phyloP scores from a whole-genome alignment of 495 filamentous ascomycete species.

The Xylaria scruposa region DNA sequence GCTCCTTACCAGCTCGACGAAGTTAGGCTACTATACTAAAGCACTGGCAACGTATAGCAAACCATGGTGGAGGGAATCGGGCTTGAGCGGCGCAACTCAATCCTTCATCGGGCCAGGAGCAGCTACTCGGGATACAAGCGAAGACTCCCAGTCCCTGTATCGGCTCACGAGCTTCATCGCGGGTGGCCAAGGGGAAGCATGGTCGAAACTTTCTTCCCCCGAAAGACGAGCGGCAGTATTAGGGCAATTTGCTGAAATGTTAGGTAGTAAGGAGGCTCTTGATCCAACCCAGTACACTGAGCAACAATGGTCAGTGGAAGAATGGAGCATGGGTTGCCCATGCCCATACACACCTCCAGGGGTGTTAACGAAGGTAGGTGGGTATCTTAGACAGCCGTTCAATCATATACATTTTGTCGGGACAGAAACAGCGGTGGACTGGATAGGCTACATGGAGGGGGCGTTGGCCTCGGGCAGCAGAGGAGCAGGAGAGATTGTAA shows the following conservation, averaged over 20 bases:
- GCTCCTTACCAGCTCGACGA: constrained; percentile 27
- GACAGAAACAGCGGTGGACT: constrained; percentile 49
- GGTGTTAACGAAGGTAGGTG: constrained; percentile 35
- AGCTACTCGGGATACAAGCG: constrained; percentile 50
- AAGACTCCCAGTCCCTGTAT: constrained; percentile 38
- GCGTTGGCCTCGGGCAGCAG: constrained; percentile 46
- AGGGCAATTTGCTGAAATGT: constrained; percentile 20
- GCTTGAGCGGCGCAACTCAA: constrained; percentile 45
- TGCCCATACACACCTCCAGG: constrained; percentile 39
- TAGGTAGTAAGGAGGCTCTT: constrained; percentile 9
- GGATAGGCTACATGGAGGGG: constrained; percentile 59
- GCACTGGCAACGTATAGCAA: constrained; percentile 43
- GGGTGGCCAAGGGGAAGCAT: constrained; percentile 41
- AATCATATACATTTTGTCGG: constrained; percentile 53
- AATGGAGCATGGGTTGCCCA: constrained; percentile 32
- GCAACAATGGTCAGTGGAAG: constrained; percentile 31
- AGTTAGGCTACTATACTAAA: constrained; percentile 48
- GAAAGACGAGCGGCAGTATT: constrained; percentile 21
- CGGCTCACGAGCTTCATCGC: constrained; percentile 51
- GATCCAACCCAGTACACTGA: constrained; percentile 27
- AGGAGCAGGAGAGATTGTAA: constrained; percentile 47
- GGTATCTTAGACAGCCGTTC: constrained; percentile 35
- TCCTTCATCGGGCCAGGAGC: constrained; percentile 46
- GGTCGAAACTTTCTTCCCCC: constrained; percentile 32
- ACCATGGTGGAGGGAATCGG: constrained; percentile 50